Evolutionary conservation across 2,329 filamentous ascomycete species (phyloP).

Genomic region (Aspergillus unguis): DNA sequence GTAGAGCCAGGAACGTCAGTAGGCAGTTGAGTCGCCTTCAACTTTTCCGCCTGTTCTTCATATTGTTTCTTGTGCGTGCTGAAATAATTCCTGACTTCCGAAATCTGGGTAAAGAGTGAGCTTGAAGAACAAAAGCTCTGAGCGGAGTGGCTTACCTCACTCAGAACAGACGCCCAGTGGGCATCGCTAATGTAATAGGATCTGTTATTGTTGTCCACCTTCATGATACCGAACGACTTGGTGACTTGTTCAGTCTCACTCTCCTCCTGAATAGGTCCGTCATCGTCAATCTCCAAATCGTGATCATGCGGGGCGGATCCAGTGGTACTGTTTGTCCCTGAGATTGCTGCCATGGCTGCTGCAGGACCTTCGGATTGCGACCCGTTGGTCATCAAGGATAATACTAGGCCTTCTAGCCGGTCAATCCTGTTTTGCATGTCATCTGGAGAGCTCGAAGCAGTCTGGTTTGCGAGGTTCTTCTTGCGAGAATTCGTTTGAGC

Average conservation of each 20-base stretch:
- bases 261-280: slow-evolving; percentile 57
- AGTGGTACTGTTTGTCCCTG: slow-evolving; percentile 36
- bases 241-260: slow-evolving; percentile 69
- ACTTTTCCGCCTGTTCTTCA: slow-evolving; percentile 74
- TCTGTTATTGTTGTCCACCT: slow-evolving; percentile 74
- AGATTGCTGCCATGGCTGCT: slow-evolving; percentile 59
- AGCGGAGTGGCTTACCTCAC: slow-evolving; percentile 53
- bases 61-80: slow-evolving; percentile 80
- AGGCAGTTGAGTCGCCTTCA: slow-evolving; percentile 63
- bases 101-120: slow-evolving; percentile 54
- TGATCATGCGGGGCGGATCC: slow-evolving; percentile 38
- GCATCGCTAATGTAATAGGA: slow-evolving; percentile 78
- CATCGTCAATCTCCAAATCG: slow-evolving; percentile 49
- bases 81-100: slow-evolving; percentile 93
- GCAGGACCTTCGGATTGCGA: slow-evolving; percentile 58
- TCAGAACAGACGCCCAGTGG: slow-evolving; percentile 76
- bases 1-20: slow-evolving; percentile 62
- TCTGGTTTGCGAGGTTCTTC: slow-evolving; percentile 60
- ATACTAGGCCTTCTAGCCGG: slow-evolving; percentile 82
- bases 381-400: slow-evolving; percentile 91
- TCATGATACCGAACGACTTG: slow-evolving; percentile 75
- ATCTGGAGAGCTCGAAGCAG: slow-evolving; percentile 65
- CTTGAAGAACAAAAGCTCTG: background rate
- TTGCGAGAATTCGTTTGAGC: slow-evolving; percentile 66
- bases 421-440: slow-evolving; percentile 99